Evolutionary conservation across 495 filamentous ascomycete genomes (phyloP), one percentile per base, ranked within the genome.

Genomic region (Penicillium angulare): DNA sequence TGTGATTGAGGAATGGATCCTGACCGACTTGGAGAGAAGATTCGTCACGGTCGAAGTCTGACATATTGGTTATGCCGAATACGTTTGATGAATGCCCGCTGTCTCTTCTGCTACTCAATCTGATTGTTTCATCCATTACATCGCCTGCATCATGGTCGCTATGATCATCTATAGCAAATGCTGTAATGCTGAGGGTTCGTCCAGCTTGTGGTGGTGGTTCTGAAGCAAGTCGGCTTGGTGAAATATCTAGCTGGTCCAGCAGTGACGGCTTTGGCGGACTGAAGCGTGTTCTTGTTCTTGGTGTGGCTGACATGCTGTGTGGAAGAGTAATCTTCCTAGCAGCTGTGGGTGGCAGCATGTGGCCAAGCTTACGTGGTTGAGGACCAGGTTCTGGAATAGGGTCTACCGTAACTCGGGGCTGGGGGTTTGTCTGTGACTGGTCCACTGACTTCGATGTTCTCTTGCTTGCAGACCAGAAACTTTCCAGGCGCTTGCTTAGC

Each of bases 251-350:
- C 41, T 70, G 65, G 16, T 75, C 72, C 13, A 75, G 60, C 8
- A 75, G 65, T 23, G 72, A 70, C 15, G 68, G 72, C 46, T 75
- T 75, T 7, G 72, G 72, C 24, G 68, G 72, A 40, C 72, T 77
- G 45, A 77, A 77, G 33, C 74, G 63, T 16, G 68, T 74, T 36
- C 69, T 65, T 16, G 68, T 74, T 36, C 69, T 65, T 22, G 72
- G 71, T 1, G 72, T 75, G 22, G 60, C 59, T 10, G 66, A 69
- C 51, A 66, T 66, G 49, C 57, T 74, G 29, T 57, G 74, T 5
- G 71, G 63, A 17, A 75, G 64, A 22, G 59, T 65, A 27, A 69
- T 65, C 57, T 71, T 72, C 43, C 67, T 68, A 31, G 59, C 46
- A 7, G 54, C 60, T 15, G 56, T 57, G 15, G 62, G 56, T 38